Evolutionary conservation across 495 filamentous ascomycete species (phyloP), one percentile per base, ranked within the genome.

Genomic region (Penicillium roqueforti): DNA sequence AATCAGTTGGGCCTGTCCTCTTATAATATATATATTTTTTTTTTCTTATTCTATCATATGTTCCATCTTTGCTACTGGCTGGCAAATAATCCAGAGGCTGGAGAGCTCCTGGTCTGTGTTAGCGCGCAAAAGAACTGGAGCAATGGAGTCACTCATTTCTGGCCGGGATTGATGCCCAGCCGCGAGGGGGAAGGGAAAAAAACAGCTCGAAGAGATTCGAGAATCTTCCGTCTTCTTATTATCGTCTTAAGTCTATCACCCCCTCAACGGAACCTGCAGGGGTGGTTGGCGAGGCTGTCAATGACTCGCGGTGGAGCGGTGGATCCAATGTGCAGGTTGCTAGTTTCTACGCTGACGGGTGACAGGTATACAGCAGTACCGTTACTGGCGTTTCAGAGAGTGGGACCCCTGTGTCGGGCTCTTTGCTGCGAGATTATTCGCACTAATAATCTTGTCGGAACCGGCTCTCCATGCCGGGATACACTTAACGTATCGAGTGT

Each of bases 31-130:
- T n/a, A n/a, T n/a, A 25, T 50, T 26, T 32, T 47, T 53, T 39
- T 40, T 40, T 18, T 43, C 28, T 46, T 45, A 53, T 49, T 52
- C 48, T 46, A 32, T 44, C 41, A 34, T 22, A 22, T 11, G 28
- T 52, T 39, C 39, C 19, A 18, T 52, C 39, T 36, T 48, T 51
- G 25, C 57, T 62, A 62, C 62, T 59, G 59, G 60, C 52, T 56
- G 59, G 46, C 49, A 54, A 60, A 57, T 59, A 65, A 57, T 60
- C 9, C 49, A 61, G 66, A 68, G 66, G 66, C 66, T 68, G 66
- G 66, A 60, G 58, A 68, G 55, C 60, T 55, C 46, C 65, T 67
- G 64, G 64, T 63, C 62, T 67, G 64, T 69, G 67, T 69, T 69
- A 69, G 67, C 67, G 67, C 53, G 57, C 55, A 48, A 57, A 53